Evolutionary conservation across 179 eudicot species (phyloP).

Genomic region (Gypsophila paniculata): DNA sequence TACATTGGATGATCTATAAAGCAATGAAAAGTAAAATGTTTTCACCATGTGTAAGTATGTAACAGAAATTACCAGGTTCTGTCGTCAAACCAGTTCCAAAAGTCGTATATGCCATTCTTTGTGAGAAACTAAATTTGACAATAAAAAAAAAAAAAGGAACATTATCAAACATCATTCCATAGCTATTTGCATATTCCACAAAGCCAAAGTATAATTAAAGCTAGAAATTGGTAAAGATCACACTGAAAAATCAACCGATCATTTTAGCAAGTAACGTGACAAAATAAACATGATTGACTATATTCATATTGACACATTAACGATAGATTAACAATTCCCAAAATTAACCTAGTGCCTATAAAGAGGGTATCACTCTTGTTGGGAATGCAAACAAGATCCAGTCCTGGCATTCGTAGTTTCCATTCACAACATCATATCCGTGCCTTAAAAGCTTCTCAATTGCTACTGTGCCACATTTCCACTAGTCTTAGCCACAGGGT

Average conservation of each 20-base stretch:
- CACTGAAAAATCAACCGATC: background rate
- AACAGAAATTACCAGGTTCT: conserved; percentile 75
- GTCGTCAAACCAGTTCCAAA: conserved; percentile 99
- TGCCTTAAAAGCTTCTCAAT: conserved; percentile 1
- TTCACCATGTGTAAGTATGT: background rate
- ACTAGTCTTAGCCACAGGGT: background rate
- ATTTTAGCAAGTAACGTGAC: background rate
- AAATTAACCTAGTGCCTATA: background rate
- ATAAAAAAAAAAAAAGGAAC: conserved; percentile 16
- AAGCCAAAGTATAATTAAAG: background rate
- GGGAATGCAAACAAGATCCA: background rate
- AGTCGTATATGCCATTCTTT: conserved; percentile 92
- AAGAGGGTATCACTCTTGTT: background rate
- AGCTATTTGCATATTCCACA: background rate
- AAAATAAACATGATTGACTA: background rate
- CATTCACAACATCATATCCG: background rate
- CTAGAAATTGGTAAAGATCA: background rate
- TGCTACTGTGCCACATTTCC: background rate
- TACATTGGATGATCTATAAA: background rate
- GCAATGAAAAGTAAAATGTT: background rate
- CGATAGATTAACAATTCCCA: background rate
- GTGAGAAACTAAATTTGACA: conserved; percentile 61
- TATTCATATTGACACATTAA: background rate
- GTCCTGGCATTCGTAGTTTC: background rate
- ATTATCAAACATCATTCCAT: conserved; percentile 10